These are phyloP conservation scores for Trichoderma semiorbis DNA, from an alignment of 2,329 filamentous ascomycete genomes.

Conservation along the genomic window DNA sequence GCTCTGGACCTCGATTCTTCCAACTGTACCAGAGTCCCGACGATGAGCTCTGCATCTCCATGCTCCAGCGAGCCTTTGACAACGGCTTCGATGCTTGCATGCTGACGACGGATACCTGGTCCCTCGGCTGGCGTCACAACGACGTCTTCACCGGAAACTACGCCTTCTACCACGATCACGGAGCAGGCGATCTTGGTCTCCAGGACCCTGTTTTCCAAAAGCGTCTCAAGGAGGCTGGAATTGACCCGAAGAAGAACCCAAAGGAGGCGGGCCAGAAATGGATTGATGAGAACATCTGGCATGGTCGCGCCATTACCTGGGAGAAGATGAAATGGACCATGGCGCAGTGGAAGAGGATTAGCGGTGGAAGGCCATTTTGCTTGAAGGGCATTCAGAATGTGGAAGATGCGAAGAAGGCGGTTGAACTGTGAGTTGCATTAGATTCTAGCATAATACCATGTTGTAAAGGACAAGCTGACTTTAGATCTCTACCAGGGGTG, in stretches of 20 bases:
- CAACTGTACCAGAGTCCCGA: conserved; percentile 72
- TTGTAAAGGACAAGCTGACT: background rate
- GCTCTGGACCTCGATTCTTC: conserved; percentile 61
- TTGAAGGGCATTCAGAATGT: conserved; percentile 63
- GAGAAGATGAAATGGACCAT: conserved; percentile 60
- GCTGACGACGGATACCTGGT: conserved; percentile 69
- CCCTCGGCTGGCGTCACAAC: conserved; percentile 63
- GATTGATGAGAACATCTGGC: conserved; percentile 60
- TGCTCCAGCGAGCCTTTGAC: conserved; percentile 60
- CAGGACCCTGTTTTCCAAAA: conserved; percentile 57
- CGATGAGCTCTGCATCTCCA: conserved; percentile 60
- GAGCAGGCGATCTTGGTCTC: conserved; percentile 54
- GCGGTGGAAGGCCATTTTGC: conserved; percentile 55
- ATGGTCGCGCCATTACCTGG: conserved; percentile 60
- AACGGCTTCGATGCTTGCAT: conserved; percentile 63
- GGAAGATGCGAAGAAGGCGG: conserved; percentile 53
- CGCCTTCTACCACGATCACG: conserved; percentile 57
- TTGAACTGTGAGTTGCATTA: conserved; percentile 35
- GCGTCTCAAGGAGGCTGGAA: conserved; percentile 46
- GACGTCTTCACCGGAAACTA: conserved; percentile 63
- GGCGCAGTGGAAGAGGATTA: conserved; percentile 56
- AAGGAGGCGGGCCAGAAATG: conserved; percentile 56
- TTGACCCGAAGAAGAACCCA: conserved; percentile 42
- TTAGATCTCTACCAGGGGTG: background rate
- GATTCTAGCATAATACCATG: background rate